Evolutionary conservation across 306 rosid genomes (phyloP).

Genomic region (Begonia loranthoides): DNA sequence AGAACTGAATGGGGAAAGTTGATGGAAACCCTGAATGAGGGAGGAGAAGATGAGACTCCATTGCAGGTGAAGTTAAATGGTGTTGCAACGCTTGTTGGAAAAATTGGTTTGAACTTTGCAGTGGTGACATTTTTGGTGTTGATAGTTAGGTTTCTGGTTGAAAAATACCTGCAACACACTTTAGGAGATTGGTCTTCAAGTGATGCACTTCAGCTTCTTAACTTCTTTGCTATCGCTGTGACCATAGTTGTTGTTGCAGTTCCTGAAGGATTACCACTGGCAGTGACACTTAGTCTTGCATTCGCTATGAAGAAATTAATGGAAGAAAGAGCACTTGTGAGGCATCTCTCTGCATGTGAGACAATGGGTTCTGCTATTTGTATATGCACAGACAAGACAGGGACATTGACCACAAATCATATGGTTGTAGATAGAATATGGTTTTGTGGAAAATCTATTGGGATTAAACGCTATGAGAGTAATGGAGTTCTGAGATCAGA

Average conservation of each 20-base stretch:
- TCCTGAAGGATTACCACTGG: slow-evolving; percentile 95
- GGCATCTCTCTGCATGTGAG: slow-evolving; percentile 95
- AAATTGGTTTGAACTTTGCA: slow-evolving; percentile 80
- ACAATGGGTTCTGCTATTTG: slow-evolving; percentile 96
- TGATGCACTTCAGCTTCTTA: slow-evolving; percentile 56
- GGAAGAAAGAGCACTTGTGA: slow-evolving; percentile 80
- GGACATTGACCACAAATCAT: slow-evolving; percentile 84
- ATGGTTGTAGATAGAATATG: slow-evolving; percentile 71
- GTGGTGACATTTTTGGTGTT: slow-evolving; percentile 64
- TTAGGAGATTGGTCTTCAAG: slow-evolving; percentile 52
- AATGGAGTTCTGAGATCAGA: slow-evolving; percentile 29
- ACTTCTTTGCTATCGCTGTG: slow-evolving; percentile 85
- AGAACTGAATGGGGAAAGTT: slow-evolving; percentile 97
- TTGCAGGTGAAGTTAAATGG: slow-evolving; percentile 96
- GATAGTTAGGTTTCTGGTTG: slow-evolving; percentile 42
- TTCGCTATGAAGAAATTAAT: slow-evolving; percentile 93
- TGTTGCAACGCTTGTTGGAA: slow-evolving; percentile 87
- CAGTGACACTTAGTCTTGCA: slow-evolving; percentile 96
- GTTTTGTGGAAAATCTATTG: slow-evolving; percentile 37
- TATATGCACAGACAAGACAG: slow-evolving; percentile 97
- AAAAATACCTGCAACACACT: slow-evolving; percentile 37
- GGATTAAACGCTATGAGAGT: slow-evolving; percentile 34
- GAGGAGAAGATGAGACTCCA: slow-evolving; percentile 98
- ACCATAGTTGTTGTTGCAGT: slow-evolving; percentile 93
- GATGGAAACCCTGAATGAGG: slow-evolving; percentile 87